phyloP scores from a whole-genome alignment of 78 protist species.

The Chrysochromulina tobinii region DNA sequence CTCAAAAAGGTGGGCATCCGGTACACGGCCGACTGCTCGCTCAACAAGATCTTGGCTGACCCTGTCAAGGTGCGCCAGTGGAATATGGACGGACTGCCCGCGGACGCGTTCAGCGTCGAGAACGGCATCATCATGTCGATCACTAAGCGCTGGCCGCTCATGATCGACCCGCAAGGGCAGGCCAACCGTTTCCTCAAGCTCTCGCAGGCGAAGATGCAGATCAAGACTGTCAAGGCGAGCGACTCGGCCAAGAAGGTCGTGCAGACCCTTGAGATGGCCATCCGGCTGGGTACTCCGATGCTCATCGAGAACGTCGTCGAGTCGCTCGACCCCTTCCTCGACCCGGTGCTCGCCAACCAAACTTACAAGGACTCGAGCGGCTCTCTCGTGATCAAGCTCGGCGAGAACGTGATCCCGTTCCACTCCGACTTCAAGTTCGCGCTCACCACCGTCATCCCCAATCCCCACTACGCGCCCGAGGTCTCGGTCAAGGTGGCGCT shows the following conservation, averaged over 20 bases:
- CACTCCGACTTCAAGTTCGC: slow-evolving; percentile 71
- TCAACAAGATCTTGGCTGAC: slow-evolving; percentile 16
- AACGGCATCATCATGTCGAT: slow-evolving; percentile 55
- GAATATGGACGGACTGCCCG: slow-evolving; percentile 58
- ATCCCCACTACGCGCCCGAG: slow-evolving; percentile 89
- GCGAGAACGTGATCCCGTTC: slow-evolving; percentile 81
- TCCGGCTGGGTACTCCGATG: slow-evolving; percentile 78
- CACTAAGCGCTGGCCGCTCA: slow-evolving; percentile 61
- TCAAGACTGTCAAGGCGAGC: slow-evolving; percentile 62
- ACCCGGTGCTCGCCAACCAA: slow-evolving; percentile 82
- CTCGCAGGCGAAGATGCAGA: slow-evolving; percentile 54
- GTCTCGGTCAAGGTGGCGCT: slow-evolving; percentile 56
- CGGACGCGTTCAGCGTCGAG: slow-evolving; percentile 60
- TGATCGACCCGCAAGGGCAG: slow-evolving; percentile 58
- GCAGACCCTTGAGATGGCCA: slow-evolving; percentile 63
- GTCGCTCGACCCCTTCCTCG: slow-evolving; percentile 80
- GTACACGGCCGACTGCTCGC: slow-evolving; percentile 10
- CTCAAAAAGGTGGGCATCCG: slow-evolving; percentile 38
- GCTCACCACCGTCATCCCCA: slow-evolving; percentile 87
- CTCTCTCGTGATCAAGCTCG: slow-evolving; percentile 67
- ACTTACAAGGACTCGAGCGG: slow-evolving; percentile 55
- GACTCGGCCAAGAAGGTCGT: slow-evolving; percentile 59
- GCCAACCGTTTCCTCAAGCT: slow-evolving; percentile 6
- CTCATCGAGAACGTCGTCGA: slow-evolving; percentile 86
- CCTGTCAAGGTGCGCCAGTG: slow-evolving; percentile 57